A percentile compares a stretch with the other conserved stretches of the same genome.
These are phyloP conservation scores for Fusarium clavum DNA, from an alignment of 2,329 filamentous ascomycete genomes.

Conservation along the genomic window DNA sequence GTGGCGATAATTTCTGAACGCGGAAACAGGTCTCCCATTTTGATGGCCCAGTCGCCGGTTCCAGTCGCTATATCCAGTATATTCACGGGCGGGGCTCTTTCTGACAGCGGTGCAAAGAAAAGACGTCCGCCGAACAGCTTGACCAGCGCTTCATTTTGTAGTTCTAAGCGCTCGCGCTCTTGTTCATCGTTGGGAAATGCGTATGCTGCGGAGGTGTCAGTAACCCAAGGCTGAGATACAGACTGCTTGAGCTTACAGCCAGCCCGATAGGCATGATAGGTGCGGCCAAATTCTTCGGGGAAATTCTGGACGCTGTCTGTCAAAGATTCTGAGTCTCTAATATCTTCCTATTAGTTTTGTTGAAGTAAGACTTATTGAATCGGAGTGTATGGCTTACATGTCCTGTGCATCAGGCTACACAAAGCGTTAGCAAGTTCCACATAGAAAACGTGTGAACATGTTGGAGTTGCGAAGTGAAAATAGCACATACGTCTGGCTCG, in stretches of 20 bases:
- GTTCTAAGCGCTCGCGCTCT: conserved; percentile 56
- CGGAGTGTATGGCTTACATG: conserved; percentile 36
- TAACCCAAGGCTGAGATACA: not conserved
- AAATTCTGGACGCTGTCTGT: conserved; percentile 57
- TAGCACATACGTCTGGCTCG: conserved; percentile 49
- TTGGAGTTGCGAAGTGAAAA: not conserved
- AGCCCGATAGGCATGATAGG: conserved; percentile 60
- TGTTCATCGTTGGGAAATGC: conserved; percentile 59
- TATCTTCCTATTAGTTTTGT: conserved; percentile 28
- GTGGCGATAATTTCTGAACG: conserved; percentile 69
- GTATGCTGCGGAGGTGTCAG: conserved; percentile 52
- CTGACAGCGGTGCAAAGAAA: conserved; percentile 58
- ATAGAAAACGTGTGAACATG: not conserved
- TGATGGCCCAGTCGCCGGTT: conserved; percentile 71
- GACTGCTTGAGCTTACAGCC: conserved; percentile 55
- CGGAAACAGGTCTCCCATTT: conserved; percentile 73
- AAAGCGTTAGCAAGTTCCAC: conserved; percentile 33
- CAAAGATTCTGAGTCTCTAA: conserved; percentile 52
- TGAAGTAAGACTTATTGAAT: not conserved
- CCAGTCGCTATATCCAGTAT: conserved; percentile 60
- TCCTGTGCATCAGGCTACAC: conserved; percentile 39
- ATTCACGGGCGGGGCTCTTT: conserved; percentile 50
- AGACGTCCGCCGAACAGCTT: conserved; percentile 55
- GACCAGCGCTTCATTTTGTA: conserved; percentile 54
- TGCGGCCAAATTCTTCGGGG: conserved; percentile 58